Base-by-base conservation (phyloP, 2,329 filamentous ascomycete genomes). In the Apiospora koreana region DNA sequence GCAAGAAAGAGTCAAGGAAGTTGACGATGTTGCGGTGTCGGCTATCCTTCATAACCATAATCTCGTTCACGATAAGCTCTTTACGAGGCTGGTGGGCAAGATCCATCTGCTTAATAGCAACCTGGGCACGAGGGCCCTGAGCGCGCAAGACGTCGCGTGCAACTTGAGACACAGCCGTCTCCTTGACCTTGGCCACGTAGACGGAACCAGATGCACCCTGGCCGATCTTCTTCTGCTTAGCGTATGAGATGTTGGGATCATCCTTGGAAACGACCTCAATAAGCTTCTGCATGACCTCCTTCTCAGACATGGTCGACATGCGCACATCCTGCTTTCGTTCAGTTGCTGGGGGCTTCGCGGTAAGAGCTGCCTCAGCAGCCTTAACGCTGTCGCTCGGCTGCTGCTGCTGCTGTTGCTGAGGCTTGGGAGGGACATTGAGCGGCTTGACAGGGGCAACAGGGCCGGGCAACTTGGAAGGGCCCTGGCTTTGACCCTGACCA, bases 31-130 rank as follows among this genome's bases (percentile, higher is more conserved):
- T 99, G 72, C 93, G 92, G 81, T 99, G 96, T 80, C 95, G 93
- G 86, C 94, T 97, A 84, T 99, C 96, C 85, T 98, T 98, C 96
- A 99, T 99, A 71, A 99, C 96, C 85, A 99, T 97, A 79, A 99
- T 99, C 79, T 99, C 96, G 81, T 99, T 99, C 68, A 99, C 96
- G 78, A 99, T 99, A 78, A 99, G 85, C 83, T 99, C 96, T 86
- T 99, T 99, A 71, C 96, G 89, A 65, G 96, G 96, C 82, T 99
- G 96, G 79, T 97, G 96, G 67, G 95, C 94, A 69, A 99, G 89
- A 83, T 99, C 96, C 96, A 99, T 99, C 84, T 99, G 96, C 85
- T 99, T 99, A 80, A 99, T 99, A 54, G 96, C 96, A 72, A 99
- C 96, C 80, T 98, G 94, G 67, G 94, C 94, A 73, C 93, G 90